Evolutionary conservation across 1,284 basidiomycete species (phyloP).

Genomic region (Heliocybe sulcata): DNA sequence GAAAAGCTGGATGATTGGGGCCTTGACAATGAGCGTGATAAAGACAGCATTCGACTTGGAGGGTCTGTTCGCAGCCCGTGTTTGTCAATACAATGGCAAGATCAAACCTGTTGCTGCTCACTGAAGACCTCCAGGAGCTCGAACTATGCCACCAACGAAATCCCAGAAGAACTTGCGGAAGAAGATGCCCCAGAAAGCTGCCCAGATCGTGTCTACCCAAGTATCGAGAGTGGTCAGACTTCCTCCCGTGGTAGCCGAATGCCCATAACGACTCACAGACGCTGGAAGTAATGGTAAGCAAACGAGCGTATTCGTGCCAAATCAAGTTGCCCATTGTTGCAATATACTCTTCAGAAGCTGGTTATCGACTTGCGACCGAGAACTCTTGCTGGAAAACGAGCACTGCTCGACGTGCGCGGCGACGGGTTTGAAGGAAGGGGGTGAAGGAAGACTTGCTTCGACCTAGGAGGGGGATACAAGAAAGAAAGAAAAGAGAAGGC

Average conservation of each 20-base stretch:
- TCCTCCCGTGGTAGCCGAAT: constrained; percentile 7
- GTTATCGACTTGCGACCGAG: constrained; percentile 13
- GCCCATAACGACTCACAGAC: constrained; percentile 50
- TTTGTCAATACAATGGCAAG: background rate
- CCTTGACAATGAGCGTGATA: constrained; percentile 65
- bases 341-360: constrained; percentile 7
- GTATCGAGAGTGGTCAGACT: constrained; percentile 8
- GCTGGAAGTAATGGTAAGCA: constrained; percentile 64
- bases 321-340: constrained; percentile 71
- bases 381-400: constrained; percentile 12
- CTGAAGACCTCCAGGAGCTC: constrained; percentile 76
- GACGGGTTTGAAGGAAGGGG: constrained; percentile 12
- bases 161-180: constrained; percentile 93
- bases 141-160: constrained; percentile 62
- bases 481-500: constrained; percentile 23
- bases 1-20: constrained; percentile 64
- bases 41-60: constrained; percentile 50
- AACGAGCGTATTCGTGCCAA: constrained; percentile 76
- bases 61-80: constrained; percentile 37
- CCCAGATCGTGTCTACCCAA: constrained; percentile 67
- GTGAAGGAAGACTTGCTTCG: constrained; percentile 23
- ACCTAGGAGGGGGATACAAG: constrained; percentile 14
- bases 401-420: constrained; percentile 6
- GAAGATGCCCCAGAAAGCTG: constrained; percentile 67
- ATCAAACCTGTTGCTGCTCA: constrained; percentile 32